Conservation (phyloP, 2,329 filamentous ascomycete species). For the Didymella arachidicola region DNA sequence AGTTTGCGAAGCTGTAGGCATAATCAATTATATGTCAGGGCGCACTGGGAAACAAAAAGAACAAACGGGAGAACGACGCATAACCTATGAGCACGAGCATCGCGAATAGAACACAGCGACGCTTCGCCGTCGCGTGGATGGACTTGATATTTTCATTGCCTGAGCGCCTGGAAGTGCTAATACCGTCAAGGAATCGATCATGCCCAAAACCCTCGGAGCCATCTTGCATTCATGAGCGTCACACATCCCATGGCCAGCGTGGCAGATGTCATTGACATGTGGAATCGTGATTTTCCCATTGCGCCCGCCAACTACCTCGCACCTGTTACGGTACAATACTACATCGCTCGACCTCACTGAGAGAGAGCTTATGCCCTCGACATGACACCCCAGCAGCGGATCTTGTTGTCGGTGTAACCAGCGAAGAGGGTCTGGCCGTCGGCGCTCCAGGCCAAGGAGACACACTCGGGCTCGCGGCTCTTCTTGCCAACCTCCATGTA, state of each 20-base stretch:
- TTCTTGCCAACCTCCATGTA: conserved; percentile 97
- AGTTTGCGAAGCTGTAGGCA: conserved; percentile 79
- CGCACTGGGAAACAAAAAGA: too few relatives aligned
- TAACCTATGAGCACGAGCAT: not conserved
- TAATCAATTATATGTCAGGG: too few relatives aligned
- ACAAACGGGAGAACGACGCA: too few relatives aligned
- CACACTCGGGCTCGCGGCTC: conserved; percentile 97
- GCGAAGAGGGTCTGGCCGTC: conserved; percentile 99
- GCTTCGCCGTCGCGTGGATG: conserved; percentile 23
- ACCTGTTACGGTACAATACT: conserved; percentile 30
- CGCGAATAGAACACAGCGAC: not conserved
- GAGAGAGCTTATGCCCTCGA: conserved; percentile 47
- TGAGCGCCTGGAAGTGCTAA: conserved; percentile 54
- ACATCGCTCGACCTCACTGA: conserved; percentile 18
- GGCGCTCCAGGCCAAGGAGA: conserved; percentile 95
- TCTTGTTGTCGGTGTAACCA: conserved; percentile 98
- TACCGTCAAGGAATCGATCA: conserved; percentile 48
- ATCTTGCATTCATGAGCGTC: conserved; percentile 39
- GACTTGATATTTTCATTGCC: conserved; percentile 55
- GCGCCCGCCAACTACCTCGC: conserved; percentile 37
- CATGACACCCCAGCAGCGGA: conserved; percentile 55
- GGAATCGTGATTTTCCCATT: conserved; percentile 51
- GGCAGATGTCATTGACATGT: conserved; percentile 40
- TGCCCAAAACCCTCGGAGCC: conserved; percentile 43
- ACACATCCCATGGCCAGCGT: conserved; percentile 51